Percentiles rank a stretch among this genome's conserved stretches.
phyloP scores from a whole-genome alignment of 352 stramenopile species.

The Globisporangium cystogenes region DNA sequence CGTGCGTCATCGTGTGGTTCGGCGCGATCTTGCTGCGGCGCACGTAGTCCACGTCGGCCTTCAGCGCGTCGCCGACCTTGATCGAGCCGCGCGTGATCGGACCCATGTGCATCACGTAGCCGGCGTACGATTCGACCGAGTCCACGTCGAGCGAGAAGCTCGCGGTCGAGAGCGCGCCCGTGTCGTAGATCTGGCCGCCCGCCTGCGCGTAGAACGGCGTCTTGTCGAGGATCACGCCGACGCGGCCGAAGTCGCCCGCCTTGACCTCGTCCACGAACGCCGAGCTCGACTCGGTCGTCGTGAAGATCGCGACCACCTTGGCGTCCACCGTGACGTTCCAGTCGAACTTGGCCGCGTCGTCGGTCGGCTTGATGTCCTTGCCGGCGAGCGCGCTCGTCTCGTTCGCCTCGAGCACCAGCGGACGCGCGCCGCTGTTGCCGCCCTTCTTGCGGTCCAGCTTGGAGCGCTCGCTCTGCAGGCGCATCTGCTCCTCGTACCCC shows the following conservation, averaged over 20 bases:
- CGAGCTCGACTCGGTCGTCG: conserved; percentile 86
- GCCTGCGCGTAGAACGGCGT: conserved; percentile 98
- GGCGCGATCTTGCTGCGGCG: conserved; percentile 91
- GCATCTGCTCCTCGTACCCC: conserved; percentile 94
- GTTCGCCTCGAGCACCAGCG: conserved; percentile 93
- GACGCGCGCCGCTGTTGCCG: conserved; percentile 53
- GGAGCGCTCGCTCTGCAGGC: conserved; percentile 78
- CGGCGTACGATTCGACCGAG: conserved; percentile 94
- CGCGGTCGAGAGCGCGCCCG: conserved; percentile 61
- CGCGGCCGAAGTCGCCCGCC: conserved; percentile 71
- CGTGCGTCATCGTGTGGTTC: conserved; percentile 99
- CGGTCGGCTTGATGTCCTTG: conserved; percentile 82
- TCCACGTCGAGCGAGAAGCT: conserved; percentile 70
- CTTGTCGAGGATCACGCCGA: conserved; percentile 96
- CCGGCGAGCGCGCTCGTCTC: conserved; percentile 89
- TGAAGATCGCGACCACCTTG: conserved; percentile 92
- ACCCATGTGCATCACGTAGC: conserved; percentile 96
- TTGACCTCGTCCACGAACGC: conserved; percentile 78
- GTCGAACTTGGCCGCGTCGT: conserved; percentile 95
- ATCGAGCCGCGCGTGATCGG: conserved; percentile 56
- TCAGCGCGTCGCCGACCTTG: conserved; percentile 85
- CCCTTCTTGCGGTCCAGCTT: conserved; percentile 89
- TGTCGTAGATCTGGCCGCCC: conserved; percentile 96
- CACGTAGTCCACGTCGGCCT: conserved; percentile 93
- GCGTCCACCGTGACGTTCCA: conserved; percentile 80